phyloP scores from a whole-genome alignment of 2,329 filamentous ascomycete species.

The Colletotrichum sublineola region DNA sequence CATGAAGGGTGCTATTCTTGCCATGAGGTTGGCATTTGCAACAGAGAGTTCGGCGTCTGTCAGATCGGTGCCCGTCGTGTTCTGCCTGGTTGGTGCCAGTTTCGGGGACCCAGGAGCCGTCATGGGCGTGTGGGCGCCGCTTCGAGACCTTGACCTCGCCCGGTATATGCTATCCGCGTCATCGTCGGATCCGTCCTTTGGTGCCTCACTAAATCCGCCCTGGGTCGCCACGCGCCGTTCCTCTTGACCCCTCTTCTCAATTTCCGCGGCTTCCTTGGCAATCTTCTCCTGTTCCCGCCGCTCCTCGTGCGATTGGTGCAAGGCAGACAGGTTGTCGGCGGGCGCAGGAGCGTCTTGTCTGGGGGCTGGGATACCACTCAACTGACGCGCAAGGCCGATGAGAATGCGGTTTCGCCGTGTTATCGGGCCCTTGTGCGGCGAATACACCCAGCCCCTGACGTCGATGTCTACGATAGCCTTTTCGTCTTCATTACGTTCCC shows the following conservation, averaged over 20 bases:
- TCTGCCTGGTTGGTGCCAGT: slow-evolving; percentile 53
- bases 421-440: slow-evolving; percentile 86
- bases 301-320: slow-evolving; percentile 62
- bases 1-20: slow-evolving; percentile 89
- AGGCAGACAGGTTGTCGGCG: slow-evolving; percentile 44
- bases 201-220: slow-evolving; percentile 80
- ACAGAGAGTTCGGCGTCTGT: slow-evolving; percentile 80
- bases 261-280: slow-evolving; percentile 79
- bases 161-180: slow-evolving; percentile 51
- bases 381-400: slow-evolving; percentile 85
- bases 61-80: slow-evolving; percentile 68
- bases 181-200: slow-evolving; percentile 61
- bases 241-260: slow-evolving; percentile 77
- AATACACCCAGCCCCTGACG: slow-evolving; percentile 95
- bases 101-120: slow-evolving; percentile 61
- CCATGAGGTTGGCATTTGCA: slow-evolving; percentile 90
- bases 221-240: slow-evolving; percentile 79
- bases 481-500: slow-evolving; percentile 84
- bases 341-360: slow-evolving; percentile 50
- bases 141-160: slow-evolving; percentile 46
- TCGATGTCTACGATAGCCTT: slow-evolving; percentile 93
- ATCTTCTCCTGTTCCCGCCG: slow-evolving; percentile 74
- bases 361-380: slow-evolving; percentile 87
- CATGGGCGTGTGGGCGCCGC: slow-evolving; percentile 53
- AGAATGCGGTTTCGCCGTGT: slow-evolving; percentile 88